Evolutionary conservation across 768 basidiomycete genomes (phyloP), one percentile per base, ranked within the genome.

Genomic region (Lentinula sp.): DNA sequence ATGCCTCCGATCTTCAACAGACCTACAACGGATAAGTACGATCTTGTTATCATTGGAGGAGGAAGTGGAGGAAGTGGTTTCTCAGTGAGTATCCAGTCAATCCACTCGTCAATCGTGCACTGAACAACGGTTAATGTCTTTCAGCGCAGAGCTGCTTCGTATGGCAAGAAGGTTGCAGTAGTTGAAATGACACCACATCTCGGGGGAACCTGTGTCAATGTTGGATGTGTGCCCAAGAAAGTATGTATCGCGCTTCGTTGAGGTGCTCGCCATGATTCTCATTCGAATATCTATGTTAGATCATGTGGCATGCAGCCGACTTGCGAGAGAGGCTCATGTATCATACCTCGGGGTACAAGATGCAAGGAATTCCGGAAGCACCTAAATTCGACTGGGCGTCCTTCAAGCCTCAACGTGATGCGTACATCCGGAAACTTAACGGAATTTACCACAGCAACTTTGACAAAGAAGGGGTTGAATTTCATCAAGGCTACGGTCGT

Each of bases 281-380:
- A 34, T 28, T 16, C 39, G n/a, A 21, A n/a, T 63, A 4, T 61
- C 21, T 46, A n/a, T 37, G n/a, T 23, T 48, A 96, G 93, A 87
- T 99, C 59, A 98, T 98, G 96, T 99, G 96, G 96, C 89, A 95
- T 64, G 93, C 93, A 43, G 91, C 92, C 31, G 93, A 95, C 74
- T 76, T 93, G 60, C 87, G 89, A 34, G 95, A 98, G 69, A 91
- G 88, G 71, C 74, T 98, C 37, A 78, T 80, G 31, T 84, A 91
- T 65, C 91, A 95, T 61, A 79, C 82, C 15, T 70, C 80, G n/a
- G 86, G 84, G 16, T 93, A 90, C 73, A 82, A 87, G 56, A 88
- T 91, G 68, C 80, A 81, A 62, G 88, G 86, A 48, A 65, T 84
- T 59, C 61, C 61, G 57, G 71, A 75, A 49, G 66, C 78, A 31